Conservation (phyloP, 495 filamentous ascomycete genomes). For the Amphirosellinia nigrospora region DNA sequence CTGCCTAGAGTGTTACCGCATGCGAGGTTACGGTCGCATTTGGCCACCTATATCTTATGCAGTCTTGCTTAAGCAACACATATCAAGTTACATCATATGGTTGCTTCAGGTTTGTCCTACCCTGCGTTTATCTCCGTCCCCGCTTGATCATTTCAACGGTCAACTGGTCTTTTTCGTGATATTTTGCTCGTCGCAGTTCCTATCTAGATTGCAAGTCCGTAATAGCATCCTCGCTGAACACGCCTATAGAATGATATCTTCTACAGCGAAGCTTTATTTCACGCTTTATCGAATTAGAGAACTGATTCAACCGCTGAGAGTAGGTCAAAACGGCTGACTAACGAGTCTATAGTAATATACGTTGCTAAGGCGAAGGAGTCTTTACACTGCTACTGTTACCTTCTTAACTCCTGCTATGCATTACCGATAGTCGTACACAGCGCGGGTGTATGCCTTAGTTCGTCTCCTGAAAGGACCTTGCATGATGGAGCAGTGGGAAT, state of each 20-base stretch:
- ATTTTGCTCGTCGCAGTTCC: neutral
- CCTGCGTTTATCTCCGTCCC: neutral
- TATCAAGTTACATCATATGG: neutral
- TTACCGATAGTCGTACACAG: constrained; percentile 1
- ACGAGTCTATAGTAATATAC: neutral
- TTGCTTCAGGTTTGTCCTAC: neutral
- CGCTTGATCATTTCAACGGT: neutral
- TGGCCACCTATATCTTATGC: neutral
- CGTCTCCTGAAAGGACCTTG: constrained; percentile 17
- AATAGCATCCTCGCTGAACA: neutral
- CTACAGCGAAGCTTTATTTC: neutral
- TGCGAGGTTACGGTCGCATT: neutral
- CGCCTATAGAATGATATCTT: neutral
- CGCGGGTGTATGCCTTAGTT: neutral
- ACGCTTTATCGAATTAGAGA: neutral
- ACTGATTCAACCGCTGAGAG: neutral
- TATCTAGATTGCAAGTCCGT: neutral
- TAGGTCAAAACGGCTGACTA: constrained; percentile 16
- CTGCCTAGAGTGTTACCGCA: constrained; percentile 7
- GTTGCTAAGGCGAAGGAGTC: constrained; percentile 15
- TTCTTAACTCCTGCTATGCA: constrained; percentile 10
- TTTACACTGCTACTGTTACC: constrained; percentile 9
- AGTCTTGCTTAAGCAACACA: neutral
- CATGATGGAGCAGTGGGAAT: constrained; percentile 21
- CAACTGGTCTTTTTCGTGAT: neutral